Base-by-base conservation (phyloP, 129 eudicot species). In the Rutidosis leptorrhynchoides region DNA sequence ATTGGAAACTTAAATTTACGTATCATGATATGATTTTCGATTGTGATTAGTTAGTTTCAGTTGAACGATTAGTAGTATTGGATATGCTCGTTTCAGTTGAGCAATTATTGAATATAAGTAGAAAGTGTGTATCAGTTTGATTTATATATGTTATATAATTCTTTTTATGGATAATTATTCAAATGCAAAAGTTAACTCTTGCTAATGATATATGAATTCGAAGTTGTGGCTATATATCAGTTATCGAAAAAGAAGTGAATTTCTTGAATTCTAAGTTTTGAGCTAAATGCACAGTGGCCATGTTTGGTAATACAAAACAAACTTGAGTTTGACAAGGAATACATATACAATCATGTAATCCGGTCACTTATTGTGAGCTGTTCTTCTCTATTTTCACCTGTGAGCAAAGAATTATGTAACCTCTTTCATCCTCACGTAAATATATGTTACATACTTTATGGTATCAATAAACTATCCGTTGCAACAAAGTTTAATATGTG, bases 321-420 rank as follows among this genome's bases (percentile, higher is more conserved):
- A 71, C 20, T 30, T 62, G 35, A 14, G 75, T 25, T 58, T 70
- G 37, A 55, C 29, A 57, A 48, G 30, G 48, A 11, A 46, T 60
- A 28, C 46, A 17, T 42, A 40, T 15, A 22, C 33, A 2, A 67
- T 69, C 5, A 42, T 70, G 17, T 6, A 17, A 16, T 17, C 8
- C n/a, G 29, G 66, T 17, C 0, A 58, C 17, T 57, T 70, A 57
- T 20, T 28, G 60, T 70, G 60, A 58, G 24, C 15, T 53, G 30
- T 30, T 40, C 40, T 37, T 56, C 5, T 33, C 46, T 40, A 25
- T 5, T 14, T 59, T 46, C 29, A 58, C 59, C 49, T 26, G 40
- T 33, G 16, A 51, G 77, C 26, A 4, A 49, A 23, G 21, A 62
- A 19, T 37, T 54, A n/a, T 58, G 20, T 21, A 21, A 55, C 33